Base-by-base conservation (phyloP, 495 filamentous ascomycete species). In the Xylaria nigripes region DNA sequence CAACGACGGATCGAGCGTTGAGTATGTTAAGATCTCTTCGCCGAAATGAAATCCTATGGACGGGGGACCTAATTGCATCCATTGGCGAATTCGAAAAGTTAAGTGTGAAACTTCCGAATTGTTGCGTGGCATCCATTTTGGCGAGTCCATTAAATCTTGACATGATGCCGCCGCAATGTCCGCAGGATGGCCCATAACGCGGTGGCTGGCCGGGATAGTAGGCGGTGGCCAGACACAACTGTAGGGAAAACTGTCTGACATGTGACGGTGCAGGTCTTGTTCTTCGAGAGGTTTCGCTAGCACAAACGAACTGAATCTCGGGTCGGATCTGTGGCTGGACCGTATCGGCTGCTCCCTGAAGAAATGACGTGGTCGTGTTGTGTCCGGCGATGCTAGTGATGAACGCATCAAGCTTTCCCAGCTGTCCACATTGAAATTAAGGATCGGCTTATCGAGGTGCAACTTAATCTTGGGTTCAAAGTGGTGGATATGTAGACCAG, bases 1-100 rank as follows among this genome's bases (percentile, higher is more conserved):
- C 21, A 83, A 64, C 4, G 69, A 72, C 13, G 80, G 77, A 51
- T 86, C 81, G 2, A 97, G 75, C 0, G 92, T 90, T 13, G 86
- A 77, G 58, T 83, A 96, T 1, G 87, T 95, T 25, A 79, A 72
- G 23, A 91, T 68, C 13, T 83, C 77, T 55, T 90, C 84, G n/a
- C 77, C 81, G 32, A 81, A 72, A 34, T 71, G 72, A 15, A 76
- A 59, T 0, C 68, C 42, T 61, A 63, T 27, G 62, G 64, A 51
- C 32, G 70, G 55, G 74, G 84, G 56, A 22, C 57, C 53, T 58
- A 69, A 55, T 48, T 84, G 75, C 49, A 86, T 70, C 87, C 87
- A 93, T 59, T 82, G 81, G 19, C 83, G 76, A 40, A 95, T 76
- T 6, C 86, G 78, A 58, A 95, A 95, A 0, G 80, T 78, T 8